These are phyloP conservation scores for Geranium rotundifolium DNA, from an alignment of 345 rosid species.

Conservation along the genomic window DNA sequence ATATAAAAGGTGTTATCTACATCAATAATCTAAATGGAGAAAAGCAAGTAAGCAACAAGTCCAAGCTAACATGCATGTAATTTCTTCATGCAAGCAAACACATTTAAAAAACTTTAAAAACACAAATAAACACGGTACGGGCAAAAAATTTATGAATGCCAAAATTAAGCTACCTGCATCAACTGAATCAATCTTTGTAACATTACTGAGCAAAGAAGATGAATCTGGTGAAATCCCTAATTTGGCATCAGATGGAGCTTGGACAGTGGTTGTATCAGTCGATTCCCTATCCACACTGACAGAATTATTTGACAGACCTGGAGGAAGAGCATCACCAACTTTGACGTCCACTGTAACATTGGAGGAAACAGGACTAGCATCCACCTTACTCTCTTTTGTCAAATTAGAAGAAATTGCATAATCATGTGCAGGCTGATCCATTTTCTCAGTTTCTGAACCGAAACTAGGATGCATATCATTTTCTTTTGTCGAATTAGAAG, in stretches of 20 bases:
- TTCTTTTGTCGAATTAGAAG: conserved; percentile 10
- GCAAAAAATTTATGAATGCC: background rate
- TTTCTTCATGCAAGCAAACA: no score
- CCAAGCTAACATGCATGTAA: background rate
- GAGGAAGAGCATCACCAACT: background rate
- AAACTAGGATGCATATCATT: no score
- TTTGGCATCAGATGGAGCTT: conserved; percentile 13
- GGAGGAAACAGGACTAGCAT: conserved; percentile 11
- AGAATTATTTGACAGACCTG: conserved; percentile 2
- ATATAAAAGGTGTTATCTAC: background rate
- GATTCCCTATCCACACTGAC: conserved; percentile 14
- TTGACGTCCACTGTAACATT: conserved; percentile 10
- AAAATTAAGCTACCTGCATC: conserved; percentile 32
- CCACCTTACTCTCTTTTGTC: conserved; percentile 13
- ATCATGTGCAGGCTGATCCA: background rate
- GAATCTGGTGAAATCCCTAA: conserved; percentile 10
- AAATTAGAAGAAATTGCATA: conserved; percentile 3
- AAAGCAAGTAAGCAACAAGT: background rate
- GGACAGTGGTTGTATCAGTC: conserved; percentile 14
- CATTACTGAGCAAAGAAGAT: conserved; percentile 8
- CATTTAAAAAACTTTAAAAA: no score
- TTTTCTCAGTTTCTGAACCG: conserved; percentile 1
- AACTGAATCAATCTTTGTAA: conserved; percentile 23
- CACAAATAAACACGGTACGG: background rate
- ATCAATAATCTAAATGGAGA: no score